These are phyloP conservation scores for Dichotomopilus funicola DNA, from an alignment of 2,329 filamentous ascomycete genomes.

Conservation along the genomic window DNA sequence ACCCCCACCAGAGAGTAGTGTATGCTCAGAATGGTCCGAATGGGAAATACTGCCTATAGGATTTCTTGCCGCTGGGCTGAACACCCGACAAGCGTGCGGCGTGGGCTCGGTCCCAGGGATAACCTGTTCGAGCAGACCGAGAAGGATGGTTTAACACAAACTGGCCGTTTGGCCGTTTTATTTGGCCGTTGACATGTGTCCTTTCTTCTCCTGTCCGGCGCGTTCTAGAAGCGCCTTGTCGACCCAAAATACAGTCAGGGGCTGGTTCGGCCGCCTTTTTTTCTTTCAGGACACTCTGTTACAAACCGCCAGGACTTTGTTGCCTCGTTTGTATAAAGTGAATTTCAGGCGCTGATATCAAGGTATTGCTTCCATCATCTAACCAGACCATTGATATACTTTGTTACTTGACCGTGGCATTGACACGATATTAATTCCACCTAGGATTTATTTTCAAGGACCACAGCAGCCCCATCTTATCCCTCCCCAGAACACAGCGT, in stretches of 20 bases:
- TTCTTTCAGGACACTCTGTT: conserved; percentile 8
- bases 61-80: neutral
- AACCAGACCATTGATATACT: too few relatives aligned
- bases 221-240: conserved; percentile 1
- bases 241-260: neutral
- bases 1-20: too few relatives aligned
- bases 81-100: neutral
- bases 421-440: too few relatives aligned
- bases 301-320: neutral
- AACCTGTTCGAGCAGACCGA: neutral
- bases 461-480: too few relatives aligned
- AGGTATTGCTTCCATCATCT: neutral
- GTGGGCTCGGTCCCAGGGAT: neutral
- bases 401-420: too few relatives aligned
- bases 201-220: conserved; percentile 3
- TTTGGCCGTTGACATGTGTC: conserved; percentile 12
- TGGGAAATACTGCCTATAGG: neutral
- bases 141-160: too few relatives aligned
- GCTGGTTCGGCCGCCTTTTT: neutral
- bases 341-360: neutral
- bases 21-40: too few relatives aligned
- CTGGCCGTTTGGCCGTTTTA: neutral
- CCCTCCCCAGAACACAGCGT: too few relatives aligned
- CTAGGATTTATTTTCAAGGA: too few relatives aligned
- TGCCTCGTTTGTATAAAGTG: neutral